phyloP scores from a whole-genome alignment of 306 rosid genomes.

The Dicorynia guianensis region DNA sequence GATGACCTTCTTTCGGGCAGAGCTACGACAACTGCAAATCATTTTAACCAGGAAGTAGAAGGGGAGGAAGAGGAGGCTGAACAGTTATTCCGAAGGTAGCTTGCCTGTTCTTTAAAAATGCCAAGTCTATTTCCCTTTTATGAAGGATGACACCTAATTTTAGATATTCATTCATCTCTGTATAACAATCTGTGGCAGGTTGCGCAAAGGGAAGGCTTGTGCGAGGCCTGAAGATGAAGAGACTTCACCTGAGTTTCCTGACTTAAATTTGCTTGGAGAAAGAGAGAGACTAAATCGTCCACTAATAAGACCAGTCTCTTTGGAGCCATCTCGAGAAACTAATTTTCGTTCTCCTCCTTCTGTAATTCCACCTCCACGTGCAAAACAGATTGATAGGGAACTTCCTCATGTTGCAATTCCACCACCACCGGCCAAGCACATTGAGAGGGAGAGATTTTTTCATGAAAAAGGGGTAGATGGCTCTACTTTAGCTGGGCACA shows the following conservation, averaged over 20 bases:
- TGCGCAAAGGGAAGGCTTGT: conserved; percentile 96
- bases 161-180: conserved; percentile 5
- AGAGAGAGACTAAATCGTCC: conserved; percentile 82
- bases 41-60: conserved; percentile 54
- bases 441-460: conserved; percentile 85
- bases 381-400: conserved; percentile 49
- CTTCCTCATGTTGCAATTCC: conserved; percentile 61
- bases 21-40: conserved; percentile 53
- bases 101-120: conserved; percentile 3
- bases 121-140: not conserved
- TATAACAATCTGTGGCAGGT: conserved; percentile 54
- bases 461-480: conserved; percentile 78
- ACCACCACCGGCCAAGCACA: conserved; percentile 91
- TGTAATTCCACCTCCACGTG: conserved; percentile 42
- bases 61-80: conserved; percentile 94
- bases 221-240: conserved; percentile 82
- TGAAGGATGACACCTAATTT: conserved; percentile 21
- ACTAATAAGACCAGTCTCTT: conserved; percentile 70
- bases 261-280: conserved; percentile 67
- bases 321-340: conserved; percentile 54
- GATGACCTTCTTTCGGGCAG: conserved; percentile 78
- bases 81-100: conserved; percentile 85
- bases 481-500: conserved; percentile 66
- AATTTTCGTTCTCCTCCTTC: conserved; percentile 49
- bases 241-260: conserved; percentile 51